Evolutionary conservation across 768 basidiomycete genomes (phyloP).

Genomic region (Lyophyllum shimeji): DNA sequence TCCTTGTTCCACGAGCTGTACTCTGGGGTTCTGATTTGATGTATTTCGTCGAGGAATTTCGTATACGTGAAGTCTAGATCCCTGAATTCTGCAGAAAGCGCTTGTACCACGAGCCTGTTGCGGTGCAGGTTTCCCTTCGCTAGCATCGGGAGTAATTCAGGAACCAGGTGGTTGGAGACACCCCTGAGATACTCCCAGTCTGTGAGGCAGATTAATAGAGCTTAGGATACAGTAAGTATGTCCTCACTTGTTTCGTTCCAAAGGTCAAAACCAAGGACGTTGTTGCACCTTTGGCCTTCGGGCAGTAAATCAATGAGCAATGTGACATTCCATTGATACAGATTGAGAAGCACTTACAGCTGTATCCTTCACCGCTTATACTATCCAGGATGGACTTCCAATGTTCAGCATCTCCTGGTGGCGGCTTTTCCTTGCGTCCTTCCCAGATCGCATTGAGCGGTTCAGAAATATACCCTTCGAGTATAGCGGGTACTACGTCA

Average conservation of each 20-base stretch:
- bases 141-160: background rate
- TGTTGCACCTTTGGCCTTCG: conserved; percentile 18
- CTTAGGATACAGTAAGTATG: background rate
- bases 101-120: background rate
- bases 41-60: background rate
- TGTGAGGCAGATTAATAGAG: background rate
- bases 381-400: conserved; percentile 20
- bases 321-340: too few relatives aligned
- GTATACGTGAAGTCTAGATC: background rate
- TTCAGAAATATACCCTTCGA: conserved; percentile 13
- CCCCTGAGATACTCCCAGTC: conserved; percentile 19
- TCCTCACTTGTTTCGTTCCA: conserved; percentile 20
- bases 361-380: conserved; percentile 10
- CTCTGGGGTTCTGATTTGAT: conserved; percentile 4
- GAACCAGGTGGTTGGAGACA: background rate
- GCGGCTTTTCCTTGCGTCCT: conserved; percentile 19
- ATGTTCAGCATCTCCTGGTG: conserved; percentile 11
- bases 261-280: conserved; percentile 13
- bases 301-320: too few relatives aligned
- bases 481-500: background rate
- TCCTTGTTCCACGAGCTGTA: conserved; percentile 23
- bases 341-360: conserved; percentile 8
- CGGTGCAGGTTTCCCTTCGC: conserved; percentile 8
- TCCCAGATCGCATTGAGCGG: conserved; percentile 18
- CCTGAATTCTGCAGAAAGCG: background rate